Base-by-base conservation (phyloP, 108 stramenopile species). In the Fragilariopsis cylindrus region DNA sequence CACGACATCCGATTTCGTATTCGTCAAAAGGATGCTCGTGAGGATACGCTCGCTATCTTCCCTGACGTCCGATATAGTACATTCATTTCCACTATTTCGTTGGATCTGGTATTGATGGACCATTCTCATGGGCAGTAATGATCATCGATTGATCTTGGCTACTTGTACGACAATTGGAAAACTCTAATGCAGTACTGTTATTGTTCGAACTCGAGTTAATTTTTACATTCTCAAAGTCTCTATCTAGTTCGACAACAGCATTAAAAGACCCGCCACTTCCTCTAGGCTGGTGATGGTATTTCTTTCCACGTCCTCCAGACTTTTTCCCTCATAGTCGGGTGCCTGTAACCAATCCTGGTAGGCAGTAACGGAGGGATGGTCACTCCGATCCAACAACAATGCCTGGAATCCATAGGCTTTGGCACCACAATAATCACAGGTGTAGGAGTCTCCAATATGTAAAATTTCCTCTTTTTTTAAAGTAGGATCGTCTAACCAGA, bases 391-490 rank as follows among this genome's bases (percentile, higher is more conserved):
- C 41, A 71, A 57, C 55, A 71, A 7, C 5, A 71, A 8, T 2
- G 70, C 70, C 54, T 57, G 70, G 53, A 71, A 71, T 39, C 70
- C 70, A 57, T 43, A 71, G 3, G 70, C 70, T 16, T 44, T 71
- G 39, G 70, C 70, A 16, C 70, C 70, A 12, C 70, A 71, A 57
- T 71, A 71, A 57, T 71, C 70, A 44, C 53, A 55, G 39, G 70
- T 55, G 18, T 57, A 57, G 30, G 70, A 71, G n/a, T 71, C 70
- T 0, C 70, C 70, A 71, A 71, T 71, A 16, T 71, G 70, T 41
- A 71, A 57, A 9, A 71, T 44, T n/a, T 48, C 39, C 39, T 57
- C 56, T 40, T 30, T 30, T 54, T 45, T 16, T 7, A 71, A 7
- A 42, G 50, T 0, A 4, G 54, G 55, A 4, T 63, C 62, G 30